phyloP scores from a whole-genome alignment of 257 asterid species.

The Linderniella brevidens region DNA sequence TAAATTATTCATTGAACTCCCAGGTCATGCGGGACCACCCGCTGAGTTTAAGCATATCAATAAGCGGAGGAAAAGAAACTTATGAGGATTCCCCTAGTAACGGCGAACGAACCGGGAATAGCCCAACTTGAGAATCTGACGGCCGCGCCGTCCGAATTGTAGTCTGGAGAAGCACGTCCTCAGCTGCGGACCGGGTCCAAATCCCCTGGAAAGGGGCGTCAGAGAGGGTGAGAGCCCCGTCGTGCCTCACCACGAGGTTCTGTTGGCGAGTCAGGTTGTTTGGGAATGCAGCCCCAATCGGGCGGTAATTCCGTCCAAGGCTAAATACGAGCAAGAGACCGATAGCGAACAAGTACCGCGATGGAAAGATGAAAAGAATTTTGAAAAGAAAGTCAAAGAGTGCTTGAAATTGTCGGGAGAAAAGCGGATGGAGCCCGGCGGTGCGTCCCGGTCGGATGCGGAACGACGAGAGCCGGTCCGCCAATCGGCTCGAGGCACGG shows the following conservation, averaged over 20 bases:
- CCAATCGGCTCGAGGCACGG: constrained; percentile 15
- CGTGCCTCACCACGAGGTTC: constrained; percentile 3
- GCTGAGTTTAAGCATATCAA: constrained; percentile 23
- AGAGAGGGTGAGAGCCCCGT: constrained; percentile 7
- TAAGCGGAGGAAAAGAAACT: constrained; percentile 23
- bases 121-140: constrained; percentile 27
- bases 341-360: constrained; percentile 16
- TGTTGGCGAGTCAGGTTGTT: constrained; percentile 4
- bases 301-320: constrained; percentile 4
- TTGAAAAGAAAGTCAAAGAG: constrained; percentile 29
- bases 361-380: constrained; percentile 21
- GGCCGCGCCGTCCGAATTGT: constrained; percentile 17
- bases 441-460: constrained; percentile 28
- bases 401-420: constrained; percentile 33
- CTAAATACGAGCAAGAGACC: constrained; percentile 12
- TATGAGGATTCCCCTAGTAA: constrained; percentile 29
- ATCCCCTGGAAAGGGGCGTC: constrained; percentile 5
- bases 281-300: constrained; percentile 3
- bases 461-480: constrained; percentile 16
- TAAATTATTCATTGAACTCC: too few species aligned
- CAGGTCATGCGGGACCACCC: constrained; percentile 5
- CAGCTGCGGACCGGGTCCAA: constrained; percentile 6
- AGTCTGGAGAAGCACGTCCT: constrained; percentile 13
- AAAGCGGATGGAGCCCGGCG: constrained; percentile 36
- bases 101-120: constrained; percentile 26